Conservation (phyloP, 768 basidiomycete species). For the Leccinellum albellum region DNA sequence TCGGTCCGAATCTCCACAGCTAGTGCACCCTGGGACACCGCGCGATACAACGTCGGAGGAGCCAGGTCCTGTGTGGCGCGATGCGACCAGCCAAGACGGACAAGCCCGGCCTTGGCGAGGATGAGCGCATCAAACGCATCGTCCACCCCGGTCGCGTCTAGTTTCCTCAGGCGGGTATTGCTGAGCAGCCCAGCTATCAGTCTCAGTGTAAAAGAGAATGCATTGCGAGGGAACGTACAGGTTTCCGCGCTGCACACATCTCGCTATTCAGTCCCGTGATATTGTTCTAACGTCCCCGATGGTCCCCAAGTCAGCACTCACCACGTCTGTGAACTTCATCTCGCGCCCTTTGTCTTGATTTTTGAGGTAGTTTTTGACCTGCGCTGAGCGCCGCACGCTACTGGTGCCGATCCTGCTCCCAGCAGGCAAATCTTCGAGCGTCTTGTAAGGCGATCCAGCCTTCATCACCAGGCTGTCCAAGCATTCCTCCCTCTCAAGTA, state of each 20-base stretch:
- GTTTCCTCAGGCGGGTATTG: slow-evolving; percentile 86
- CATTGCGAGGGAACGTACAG: slow-evolving; percentile 49
- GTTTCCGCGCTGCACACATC: slow-evolving; percentile 66
- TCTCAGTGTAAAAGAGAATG: background rate
- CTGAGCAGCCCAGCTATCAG: slow-evolving; percentile 37
- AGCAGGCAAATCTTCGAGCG: slow-evolving; percentile 75
- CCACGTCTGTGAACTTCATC: slow-evolving; percentile 82
- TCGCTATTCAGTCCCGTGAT: background rate
- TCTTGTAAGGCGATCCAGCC: slow-evolving; percentile 63
- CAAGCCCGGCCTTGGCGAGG: slow-evolving; percentile 89
- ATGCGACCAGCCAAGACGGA: slow-evolving; percentile 69
- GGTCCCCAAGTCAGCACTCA: slow-evolving; percentile 41
- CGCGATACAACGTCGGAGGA: slow-evolving; percentile 76
- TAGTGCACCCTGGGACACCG: slow-evolving; percentile 93
- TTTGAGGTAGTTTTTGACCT: slow-evolving; percentile 76
- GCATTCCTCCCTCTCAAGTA: slow-evolving; percentile 84
- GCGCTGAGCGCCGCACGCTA: slow-evolving; percentile 89
- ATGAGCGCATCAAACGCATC: slow-evolving; percentile 84
- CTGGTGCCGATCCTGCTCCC: slow-evolving; percentile 95
- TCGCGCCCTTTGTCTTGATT: slow-evolving; percentile 28
- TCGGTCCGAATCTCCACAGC: slow-evolving; percentile 77
- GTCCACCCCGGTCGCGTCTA: slow-evolving; percentile 64
- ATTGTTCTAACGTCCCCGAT: background rate
- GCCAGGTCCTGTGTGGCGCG: slow-evolving; percentile 73
- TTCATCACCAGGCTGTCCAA: slow-evolving; percentile 88